phyloP scores from a whole-genome alignment of 2,329 filamentous ascomycete species.

The Colletotrichum godetiae region DNA sequence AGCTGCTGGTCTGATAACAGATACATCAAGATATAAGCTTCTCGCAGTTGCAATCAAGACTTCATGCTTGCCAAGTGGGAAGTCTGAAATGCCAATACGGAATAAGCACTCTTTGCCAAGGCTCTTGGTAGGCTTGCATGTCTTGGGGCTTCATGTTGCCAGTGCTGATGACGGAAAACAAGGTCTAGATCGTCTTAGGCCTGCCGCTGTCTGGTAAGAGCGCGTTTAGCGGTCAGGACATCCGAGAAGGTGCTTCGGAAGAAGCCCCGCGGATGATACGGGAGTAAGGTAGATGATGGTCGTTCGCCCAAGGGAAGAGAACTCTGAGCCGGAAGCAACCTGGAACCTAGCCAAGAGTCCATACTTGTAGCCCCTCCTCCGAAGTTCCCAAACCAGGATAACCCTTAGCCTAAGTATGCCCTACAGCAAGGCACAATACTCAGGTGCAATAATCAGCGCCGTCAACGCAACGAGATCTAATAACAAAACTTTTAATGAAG shows the following conservation, averaged over 20 bases:
- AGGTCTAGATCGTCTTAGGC: background rate
- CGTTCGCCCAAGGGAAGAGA: background rate
- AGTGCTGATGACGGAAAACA: background rate
- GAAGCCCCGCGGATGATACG: background rate
- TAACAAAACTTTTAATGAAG: background rate
- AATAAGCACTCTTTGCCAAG: background rate
- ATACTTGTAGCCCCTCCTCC: too few species aligned
- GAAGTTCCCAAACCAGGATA: too few species aligned
- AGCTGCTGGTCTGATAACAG: background rate
- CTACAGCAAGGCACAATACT: too few species aligned
- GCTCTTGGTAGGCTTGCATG: background rate
- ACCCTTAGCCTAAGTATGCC: too few species aligned
- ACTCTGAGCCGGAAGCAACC: too few species aligned
- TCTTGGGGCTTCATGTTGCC: background rate
- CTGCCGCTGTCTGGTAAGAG: background rate
- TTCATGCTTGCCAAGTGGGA: background rate
- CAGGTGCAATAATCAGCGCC: too few species aligned
- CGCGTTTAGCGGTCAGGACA: background rate
- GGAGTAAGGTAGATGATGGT: background rate
- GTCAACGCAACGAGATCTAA: background rate
- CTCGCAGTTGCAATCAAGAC: background rate
- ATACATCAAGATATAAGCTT: background rate
- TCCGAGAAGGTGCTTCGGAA: background rate
- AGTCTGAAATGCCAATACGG: background rate
- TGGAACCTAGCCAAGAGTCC: too few species aligned